phyloP scores from a whole-genome alignment of 345 rosid species.

The Camelina neglecta region DNA sequence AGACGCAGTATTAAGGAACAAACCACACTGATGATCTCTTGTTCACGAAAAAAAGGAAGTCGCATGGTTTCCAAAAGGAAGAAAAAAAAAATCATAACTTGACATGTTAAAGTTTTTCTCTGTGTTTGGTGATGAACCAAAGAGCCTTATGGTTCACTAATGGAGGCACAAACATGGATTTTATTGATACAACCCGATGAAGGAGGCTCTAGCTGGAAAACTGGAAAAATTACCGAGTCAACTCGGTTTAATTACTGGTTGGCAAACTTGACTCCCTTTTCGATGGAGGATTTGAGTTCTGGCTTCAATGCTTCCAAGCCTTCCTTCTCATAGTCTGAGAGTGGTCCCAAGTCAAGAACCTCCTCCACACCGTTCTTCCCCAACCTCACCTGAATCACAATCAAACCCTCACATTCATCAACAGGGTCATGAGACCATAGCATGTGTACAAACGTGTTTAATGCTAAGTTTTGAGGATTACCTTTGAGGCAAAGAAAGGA shows the following conservation, averaged over 20 bases:
- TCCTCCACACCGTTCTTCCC: conserved; percentile 74
- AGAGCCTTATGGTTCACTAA: conserved; percentile 19
- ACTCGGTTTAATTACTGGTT: conserved; percentile 36
- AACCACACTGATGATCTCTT: conserved; percentile 12
- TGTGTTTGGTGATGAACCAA: conserved; percentile 20
- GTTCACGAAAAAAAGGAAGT: conserved; percentile 13
- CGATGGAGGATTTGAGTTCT: conserved; percentile 56
- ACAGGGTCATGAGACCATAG: neutral
- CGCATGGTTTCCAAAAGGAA: neutral
- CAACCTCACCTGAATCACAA: conserved; percentile 60
- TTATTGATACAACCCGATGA: conserved; percentile 30
- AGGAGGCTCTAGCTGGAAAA: conserved; percentile 35
- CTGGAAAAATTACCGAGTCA: conserved; percentile 27
- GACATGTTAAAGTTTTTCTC: conserved; percentile 22
- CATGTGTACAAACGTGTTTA: neutral
- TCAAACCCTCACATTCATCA: conserved; percentile 19
- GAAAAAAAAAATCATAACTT: neutral
- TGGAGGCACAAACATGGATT: conserved; percentile 26
- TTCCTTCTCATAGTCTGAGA: conserved; percentile 64
- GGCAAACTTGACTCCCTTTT: conserved; percentile 52
- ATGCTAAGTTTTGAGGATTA: conserved; percentile 38
- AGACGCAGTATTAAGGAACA: conserved; percentile 3
- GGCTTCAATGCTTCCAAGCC: conserved; percentile 69
- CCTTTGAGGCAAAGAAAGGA: conserved; percentile 94
- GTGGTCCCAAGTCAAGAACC: conserved; percentile 59